phyloP scores from a whole-genome alignment of 495 filamentous ascomycete species.

The Aspergillus incahuasiensis region DNA sequence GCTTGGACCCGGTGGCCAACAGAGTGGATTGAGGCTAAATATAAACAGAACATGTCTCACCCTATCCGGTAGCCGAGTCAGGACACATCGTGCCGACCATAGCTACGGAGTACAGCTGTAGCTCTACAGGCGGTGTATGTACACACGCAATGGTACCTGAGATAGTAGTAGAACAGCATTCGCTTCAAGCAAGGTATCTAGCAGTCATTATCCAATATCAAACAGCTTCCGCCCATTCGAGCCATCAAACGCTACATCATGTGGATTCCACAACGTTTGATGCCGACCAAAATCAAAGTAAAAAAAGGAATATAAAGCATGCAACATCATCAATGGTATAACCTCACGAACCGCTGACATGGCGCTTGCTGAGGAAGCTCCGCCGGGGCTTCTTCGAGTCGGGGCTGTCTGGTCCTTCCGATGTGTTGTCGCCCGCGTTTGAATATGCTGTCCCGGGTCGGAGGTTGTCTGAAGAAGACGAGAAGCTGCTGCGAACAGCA shows the following conservation, averaged over 20 bases:
- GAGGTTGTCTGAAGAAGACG: conserved; percentile 22
- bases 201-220: conserved; percentile 1
- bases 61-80: neutral
- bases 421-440: conserved; percentile 26
- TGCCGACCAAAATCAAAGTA: conserved; percentile 6
- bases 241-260: neutral
- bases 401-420: conserved; percentile 49
- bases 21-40: neutral
- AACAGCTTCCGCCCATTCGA: neutral
- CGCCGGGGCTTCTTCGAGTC: conserved; percentile 43
- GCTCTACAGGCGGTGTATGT: neutral
- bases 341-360: conserved; percentile 37
- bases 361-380: conserved; percentile 56
- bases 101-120: neutral
- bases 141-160: neutral
- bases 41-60: neutral
- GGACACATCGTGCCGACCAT: neutral
- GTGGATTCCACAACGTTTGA: neutral
- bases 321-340: conserved; percentile 16
- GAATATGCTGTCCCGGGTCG: conserved; percentile 40
- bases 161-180: neutral
- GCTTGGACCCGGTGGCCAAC: neutral
- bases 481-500: conserved; percentile 62
- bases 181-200: conserved; percentile 2
- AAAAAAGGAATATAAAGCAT: conserved; percentile 9